phyloP scores from a whole-genome alignment of 208 protist species.

The Porcisia hertigi region DNA sequence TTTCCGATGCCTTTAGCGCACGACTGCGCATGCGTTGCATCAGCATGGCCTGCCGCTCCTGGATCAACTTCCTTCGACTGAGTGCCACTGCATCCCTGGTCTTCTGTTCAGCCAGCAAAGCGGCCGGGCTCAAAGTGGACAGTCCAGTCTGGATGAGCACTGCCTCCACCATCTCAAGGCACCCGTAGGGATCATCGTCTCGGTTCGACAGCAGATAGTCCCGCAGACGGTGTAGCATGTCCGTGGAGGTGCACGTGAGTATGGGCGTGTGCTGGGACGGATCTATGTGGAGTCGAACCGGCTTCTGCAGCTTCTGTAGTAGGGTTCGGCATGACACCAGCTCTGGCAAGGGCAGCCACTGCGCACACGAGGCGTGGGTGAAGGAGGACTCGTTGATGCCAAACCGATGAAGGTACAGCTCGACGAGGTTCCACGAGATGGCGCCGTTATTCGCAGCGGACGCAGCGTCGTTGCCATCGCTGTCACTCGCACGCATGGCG shows the following conservation, averaged over 20 bases:
- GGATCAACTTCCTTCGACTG: conserved; percentile 46
- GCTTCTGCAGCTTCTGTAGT: conserved; percentile 44
- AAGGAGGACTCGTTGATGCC: conserved; percentile 31
- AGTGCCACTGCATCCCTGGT: conserved; percentile 28
- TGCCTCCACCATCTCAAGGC: conserved; percentile 56
- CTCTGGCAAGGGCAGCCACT: conserved; percentile 41
- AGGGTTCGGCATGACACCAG: conserved; percentile 38
- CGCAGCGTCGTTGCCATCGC: background rate
- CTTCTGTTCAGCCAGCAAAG: conserved; percentile 21
- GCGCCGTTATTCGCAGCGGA: background rate
- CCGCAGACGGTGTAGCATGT: conserved; percentile 55
- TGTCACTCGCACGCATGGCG: conserved; percentile 21
- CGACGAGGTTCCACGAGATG: conserved; percentile 41
- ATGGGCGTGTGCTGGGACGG: background rate
- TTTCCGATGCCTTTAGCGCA: conserved; percentile 24
- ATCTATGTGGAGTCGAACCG: conserved; percentile 18
- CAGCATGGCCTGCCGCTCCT: conserved; percentile 69
- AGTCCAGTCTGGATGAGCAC: conserved; percentile 45
- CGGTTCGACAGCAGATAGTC: conserved; percentile 27
- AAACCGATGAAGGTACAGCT: conserved; percentile 37
- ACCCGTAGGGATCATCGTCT: conserved; percentile 47
- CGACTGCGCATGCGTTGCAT: conserved; percentile 60
- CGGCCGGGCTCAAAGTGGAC: conserved; percentile 27
- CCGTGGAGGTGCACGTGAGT: conserved; percentile 13
- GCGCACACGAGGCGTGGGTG: conserved; percentile 27